Percentiles rank a stretch among this genome's conserved stretches.
These are phyloP conservation scores for Starmera caribaea DNA, from an alignment of 805 yeast species.

Conservation along the genomic window DNA sequence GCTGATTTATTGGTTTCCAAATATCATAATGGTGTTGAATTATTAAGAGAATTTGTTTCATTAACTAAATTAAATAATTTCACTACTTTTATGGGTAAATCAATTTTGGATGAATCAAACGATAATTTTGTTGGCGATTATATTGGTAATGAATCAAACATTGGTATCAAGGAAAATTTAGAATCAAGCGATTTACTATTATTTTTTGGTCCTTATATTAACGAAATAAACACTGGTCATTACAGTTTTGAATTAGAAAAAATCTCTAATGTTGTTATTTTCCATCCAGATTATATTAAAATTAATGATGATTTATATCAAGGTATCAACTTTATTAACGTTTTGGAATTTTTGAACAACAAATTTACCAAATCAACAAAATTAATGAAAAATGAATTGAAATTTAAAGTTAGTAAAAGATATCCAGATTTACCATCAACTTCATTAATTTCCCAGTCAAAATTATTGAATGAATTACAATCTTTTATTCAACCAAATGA, in stretches of 20 bases:
- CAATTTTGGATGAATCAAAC: constrained; percentile 61
- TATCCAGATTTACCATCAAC: constrained; percentile 15
- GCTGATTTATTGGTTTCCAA: constrained; percentile 67
- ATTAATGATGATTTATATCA: constrained; percentile 31
- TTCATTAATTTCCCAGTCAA: constrained; percentile 36
- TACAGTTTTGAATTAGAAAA: constrained; percentile 38
- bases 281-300: constrained; percentile 45
- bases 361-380: constrained; percentile 24
- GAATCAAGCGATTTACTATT: constrained; percentile 57
- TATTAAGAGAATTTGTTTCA: constrained; percentile 39
- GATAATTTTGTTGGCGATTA: constrained; percentile 62
- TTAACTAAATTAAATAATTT: constrained; percentile 40
- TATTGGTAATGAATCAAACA: constrained; percentile 47
- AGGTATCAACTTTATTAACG: constrained; percentile 39
- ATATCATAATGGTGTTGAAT: constrained; percentile 32
- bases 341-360: constrained; percentile 34
- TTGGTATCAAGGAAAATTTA: constrained; percentile 37
- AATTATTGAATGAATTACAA: constrained; percentile 31
- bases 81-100: constrained; percentile 62
- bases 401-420: constrained; percentile 12
- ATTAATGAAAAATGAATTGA: constrained; percentile 7
- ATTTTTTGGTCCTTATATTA: constrained; percentile 56
- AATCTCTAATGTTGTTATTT: constrained; percentile 29
- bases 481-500: constrained; percentile 50
- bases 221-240: constrained; percentile 65